Base-by-base conservation (phyloP, 768 basidiomycete genomes). In the Chalciporus piperatus region DNA sequence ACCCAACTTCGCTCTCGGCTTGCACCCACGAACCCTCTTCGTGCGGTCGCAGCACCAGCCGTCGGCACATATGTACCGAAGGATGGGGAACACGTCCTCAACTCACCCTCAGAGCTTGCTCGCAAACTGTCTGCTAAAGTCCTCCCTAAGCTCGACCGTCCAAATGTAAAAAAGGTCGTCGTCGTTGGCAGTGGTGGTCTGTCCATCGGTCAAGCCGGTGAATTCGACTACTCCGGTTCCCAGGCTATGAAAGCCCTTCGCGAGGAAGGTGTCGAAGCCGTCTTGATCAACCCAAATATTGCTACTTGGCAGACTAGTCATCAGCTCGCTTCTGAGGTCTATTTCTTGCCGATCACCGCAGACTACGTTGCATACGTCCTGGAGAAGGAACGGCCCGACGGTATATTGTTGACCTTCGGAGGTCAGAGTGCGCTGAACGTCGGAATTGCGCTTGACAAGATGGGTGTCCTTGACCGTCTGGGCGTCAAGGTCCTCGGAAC, bases 261-360 rank as follows among this genome's bases (percentile, higher is more conserved):
- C 60, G 97, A 99, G 70, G 92, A 95, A 69, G 95, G 95, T 47
- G 86, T 99, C 46, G 81, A 89, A 50, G 91, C 93, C 28, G 85
- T 99, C 56, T 85, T 99, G 57, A 92, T 99, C 70, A 99, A 98
- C 71, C 97, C 97, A 42, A 98, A 99, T 67, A 98, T 98, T 58
- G 96, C 97, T 39, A 98, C 97, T 27, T 98, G 96, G 88, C 97
- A 99, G 73, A 98, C 97, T 1, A 98, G 95, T 8, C 97, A 99
- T 67, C 86, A 98, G 69, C 79, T 99, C 57, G 97, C 97, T 25
- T 88, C 88, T 1, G 92, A 98, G 68, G 93, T 98, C 59, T 99
- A 98, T 74, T 99, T 98, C 74, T 73, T 99, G 32, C 97, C 97
- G 42, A 83, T 99, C 63, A 98, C 97, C 0, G 74, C 91, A 46